phyloP scores from a whole-genome alignment of 352 stramenopile species.

The Globisporangium lucens region DNA sequence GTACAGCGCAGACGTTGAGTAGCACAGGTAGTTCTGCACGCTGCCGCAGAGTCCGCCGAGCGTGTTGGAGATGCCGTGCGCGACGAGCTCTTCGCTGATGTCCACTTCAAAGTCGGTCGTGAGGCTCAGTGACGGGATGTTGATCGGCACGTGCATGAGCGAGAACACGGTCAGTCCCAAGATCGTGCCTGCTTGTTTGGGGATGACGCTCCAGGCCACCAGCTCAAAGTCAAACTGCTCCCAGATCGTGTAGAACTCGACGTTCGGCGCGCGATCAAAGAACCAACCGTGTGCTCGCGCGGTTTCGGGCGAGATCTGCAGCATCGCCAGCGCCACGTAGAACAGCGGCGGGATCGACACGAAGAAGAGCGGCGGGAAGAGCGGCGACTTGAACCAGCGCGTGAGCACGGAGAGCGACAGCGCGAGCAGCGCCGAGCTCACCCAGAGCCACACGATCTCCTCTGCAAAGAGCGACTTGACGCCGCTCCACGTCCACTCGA shows the following conservation, averaged over 20 bases:
- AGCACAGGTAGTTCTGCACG: slow-evolving; percentile 91
- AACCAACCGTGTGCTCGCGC: slow-evolving; percentile 72
- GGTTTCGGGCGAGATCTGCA: slow-evolving; percentile 51
- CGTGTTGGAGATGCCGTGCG: slow-evolving; percentile 91
- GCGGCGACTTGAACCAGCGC: slow-evolving; percentile 48
- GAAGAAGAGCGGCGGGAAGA: slow-evolving; percentile 80
- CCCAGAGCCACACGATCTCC: slow-evolving; percentile 67
- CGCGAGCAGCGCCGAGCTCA: slow-evolving; percentile 54
- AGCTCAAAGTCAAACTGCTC: slow-evolving; percentile 68
- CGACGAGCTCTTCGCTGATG: slow-evolving; percentile 92
- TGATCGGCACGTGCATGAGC: slow-evolving; percentile 95
- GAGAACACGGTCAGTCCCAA: slow-evolving; percentile 90
- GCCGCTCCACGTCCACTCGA: slow-evolving; percentile 52
- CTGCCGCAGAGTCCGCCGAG: slow-evolving; percentile 83
- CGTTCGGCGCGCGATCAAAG: slow-evolving; percentile 61
- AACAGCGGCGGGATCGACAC: slow-evolving; percentile 78
- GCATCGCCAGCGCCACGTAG: slow-evolving; percentile 53
- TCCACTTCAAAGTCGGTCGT: slow-evolving; percentile 85
- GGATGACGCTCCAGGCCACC: slow-evolving; percentile 69
- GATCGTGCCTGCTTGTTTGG: slow-evolving; percentile 75
- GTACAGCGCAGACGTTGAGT: slow-evolving; percentile 84
- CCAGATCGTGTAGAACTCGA: slow-evolving; percentile 74
- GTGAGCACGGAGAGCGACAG: slow-evolving; percentile 50
- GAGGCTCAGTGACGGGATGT: slow-evolving; percentile 89
- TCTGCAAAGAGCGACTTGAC: slow-evolving; percentile 48